Evolutionary conservation across 352 stramenopile species (phyloP).

Genomic region (Phytophthora nicotianae): DNA sequence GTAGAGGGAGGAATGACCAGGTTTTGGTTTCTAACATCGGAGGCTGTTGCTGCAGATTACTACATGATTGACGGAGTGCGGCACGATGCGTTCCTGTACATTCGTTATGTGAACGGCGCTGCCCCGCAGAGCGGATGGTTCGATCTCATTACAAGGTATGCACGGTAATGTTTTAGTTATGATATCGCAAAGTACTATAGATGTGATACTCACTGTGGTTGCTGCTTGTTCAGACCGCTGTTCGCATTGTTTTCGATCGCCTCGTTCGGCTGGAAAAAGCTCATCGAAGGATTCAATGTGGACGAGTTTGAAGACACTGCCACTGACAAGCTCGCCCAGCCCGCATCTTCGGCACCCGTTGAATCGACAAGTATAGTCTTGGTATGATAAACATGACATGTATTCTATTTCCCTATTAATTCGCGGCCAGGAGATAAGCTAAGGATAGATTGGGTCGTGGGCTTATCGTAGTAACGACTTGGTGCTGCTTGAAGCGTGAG

Average conservation of each 20-base stretch:
- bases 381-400: slow-evolving; percentile 31
- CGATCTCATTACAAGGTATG: slow-evolving; percentile 64
- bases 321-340: slow-evolving; percentile 23
- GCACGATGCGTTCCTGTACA: slow-evolving; percentile 88
- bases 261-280: slow-evolving; percentile 65
- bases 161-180: background rate
- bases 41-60: slow-evolving; percentile 58
- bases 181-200: too few species aligned
- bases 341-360: slow-evolving; percentile 14
- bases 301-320: slow-evolving; percentile 41
- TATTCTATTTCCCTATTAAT: slow-evolving; percentile 14
- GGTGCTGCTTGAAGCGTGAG: too few species aligned
- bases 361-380: slow-evolving; percentile 25
- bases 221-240: slow-evolving; percentile 38
- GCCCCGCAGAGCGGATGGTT: slow-evolving; percentile 66
- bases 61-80: slow-evolving; percentile 86
- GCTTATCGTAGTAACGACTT: slow-evolving; percentile 14
- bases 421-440: slow-evolving; percentile 2
- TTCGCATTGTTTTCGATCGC: slow-evolving; percentile 72
- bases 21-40: slow-evolving; percentile 9
- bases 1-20: background rate
- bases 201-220: slow-evolving; percentile 10
- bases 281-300: slow-evolving; percentile 54
- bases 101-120: slow-evolving; percentile 83
- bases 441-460: slow-evolving; percentile 28